Evolutionary conservation across 768 basidiomycete species (phyloP), one percentile per base, ranked within the genome.

Genomic region (Boletus speciosus): DNA sequence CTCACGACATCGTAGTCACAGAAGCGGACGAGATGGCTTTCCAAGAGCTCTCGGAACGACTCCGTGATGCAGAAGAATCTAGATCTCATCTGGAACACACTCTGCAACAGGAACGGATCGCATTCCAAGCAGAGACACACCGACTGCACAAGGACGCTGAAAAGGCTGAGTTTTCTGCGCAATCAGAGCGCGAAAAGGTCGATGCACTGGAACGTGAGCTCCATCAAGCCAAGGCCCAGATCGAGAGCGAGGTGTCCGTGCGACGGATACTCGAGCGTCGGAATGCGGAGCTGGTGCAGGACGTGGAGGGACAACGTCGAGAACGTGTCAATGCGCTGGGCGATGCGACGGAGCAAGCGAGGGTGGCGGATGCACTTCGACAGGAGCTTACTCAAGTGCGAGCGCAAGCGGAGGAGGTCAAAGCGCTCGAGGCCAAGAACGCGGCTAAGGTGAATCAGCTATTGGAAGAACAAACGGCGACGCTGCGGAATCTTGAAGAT

Each of bases 1-100:
- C 35, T 68, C 31, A 66, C 27, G 29, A 36, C 47, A 14, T 47
- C 19, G 15, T 59, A 91, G 89, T 83, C 21, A 79, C 82, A 4
- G 87, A 88, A 66, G 83, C 81, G n/a, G 86, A 88, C 51, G 87
- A 88, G 51, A 80, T 84, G 56, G 84, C 83, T 21, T 86, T 87
- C 62, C 81, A 84, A 51, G 89, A 90, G 57, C 75, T 91, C 5
- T 73, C 82, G 7, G 80, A 86, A 53, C 85, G 88, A 58, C 78
- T 94, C 15, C 82, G 78, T 1, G 75, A 75, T 4, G 67, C 80
- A 1, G 81, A 85, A 60, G 81, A 85, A 51, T 75, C 78, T 16
- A 83, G 82, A 52, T 61, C 67, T 1, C 79, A 77, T 31, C 81
- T 83, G 55, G 89, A 90, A 60, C 71, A 76, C 3, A 60, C 68